phyloP scores from a whole-genome alignment of 805 yeast genomes.

The Candida tallmaniae region DNA sequence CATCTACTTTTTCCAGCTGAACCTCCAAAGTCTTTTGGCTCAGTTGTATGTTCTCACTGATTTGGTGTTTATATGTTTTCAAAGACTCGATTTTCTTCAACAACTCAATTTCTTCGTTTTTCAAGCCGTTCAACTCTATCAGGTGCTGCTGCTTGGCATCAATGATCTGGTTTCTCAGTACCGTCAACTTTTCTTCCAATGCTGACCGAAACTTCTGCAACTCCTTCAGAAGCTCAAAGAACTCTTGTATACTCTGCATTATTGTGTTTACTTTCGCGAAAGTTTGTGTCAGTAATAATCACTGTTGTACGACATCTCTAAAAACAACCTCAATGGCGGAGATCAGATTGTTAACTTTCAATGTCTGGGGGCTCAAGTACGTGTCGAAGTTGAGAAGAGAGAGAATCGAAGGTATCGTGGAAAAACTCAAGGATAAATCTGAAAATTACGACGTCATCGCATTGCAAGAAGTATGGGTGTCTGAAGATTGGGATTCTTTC shows the following conservation, averaged over 20 bases:
- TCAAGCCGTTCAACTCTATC: constrained; percentile 25
- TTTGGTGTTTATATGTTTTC: constrained; percentile 20
- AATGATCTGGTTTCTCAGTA: constrained; percentile 28
- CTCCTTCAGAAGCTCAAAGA: constrained; percentile 9
- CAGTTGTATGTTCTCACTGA: constrained; percentile 22
- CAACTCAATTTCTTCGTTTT: constrained; percentile 26
- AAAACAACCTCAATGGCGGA: constrained; percentile 2
- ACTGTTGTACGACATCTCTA: too few species aligned
- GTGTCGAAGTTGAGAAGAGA: constrained; percentile 67
- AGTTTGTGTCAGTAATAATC: too few species aligned
- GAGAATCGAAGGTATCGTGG: constrained; percentile 72
- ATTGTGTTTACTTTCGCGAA: constrained; percentile 1
- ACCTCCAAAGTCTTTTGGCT: constrained; percentile 20
- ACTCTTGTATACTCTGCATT: constrained; percentile 10
- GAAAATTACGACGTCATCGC: constrained; percentile 77
- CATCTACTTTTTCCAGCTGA: constrained; percentile 32
- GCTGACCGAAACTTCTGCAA: constrained; percentile 10
- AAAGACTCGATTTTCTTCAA: constrained; percentile 26
- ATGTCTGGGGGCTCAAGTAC: constrained; percentile 86
- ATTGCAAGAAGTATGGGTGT: constrained; percentile 92
- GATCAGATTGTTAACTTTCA: constrained; percentile 59
- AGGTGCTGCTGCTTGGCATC: constrained; percentile 30
- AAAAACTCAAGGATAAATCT: constrained; percentile 38
- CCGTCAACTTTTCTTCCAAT: constrained; percentile 6
- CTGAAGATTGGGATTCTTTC: constrained; percentile 74